Evolutionary conservation across 108 stramenopile genomes (phyloP).

Genomic region (Discostella pseudostelligera): DNA sequence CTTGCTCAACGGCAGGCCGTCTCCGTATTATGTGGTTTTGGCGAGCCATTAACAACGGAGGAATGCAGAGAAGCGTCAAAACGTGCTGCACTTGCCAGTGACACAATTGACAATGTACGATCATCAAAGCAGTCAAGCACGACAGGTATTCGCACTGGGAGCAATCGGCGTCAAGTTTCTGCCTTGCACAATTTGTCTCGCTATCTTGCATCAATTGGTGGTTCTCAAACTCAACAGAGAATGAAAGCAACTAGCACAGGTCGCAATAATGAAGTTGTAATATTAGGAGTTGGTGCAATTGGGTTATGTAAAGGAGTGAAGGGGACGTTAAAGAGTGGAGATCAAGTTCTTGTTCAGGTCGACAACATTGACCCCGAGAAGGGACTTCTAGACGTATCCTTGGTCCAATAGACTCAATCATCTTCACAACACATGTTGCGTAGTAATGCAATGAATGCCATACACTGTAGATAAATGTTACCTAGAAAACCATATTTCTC

Average conservation of each 20-base stretch:
- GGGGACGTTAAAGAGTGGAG: constrained; percentile 54
- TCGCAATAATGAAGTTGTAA: constrained; percentile 60
- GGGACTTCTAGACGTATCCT: constrained; percentile 43
- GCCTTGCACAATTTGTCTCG: constrained; percentile 38
- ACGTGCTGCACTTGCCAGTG: constrained; percentile 49
- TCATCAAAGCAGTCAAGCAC: constrained; percentile 16
- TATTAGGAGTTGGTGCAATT: constrained; percentile 56
- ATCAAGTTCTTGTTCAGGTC: constrained; percentile 58
- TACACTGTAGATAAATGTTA: too few species aligned
- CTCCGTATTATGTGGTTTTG: constrained; percentile 66
- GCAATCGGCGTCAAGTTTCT: constrained; percentile 33
- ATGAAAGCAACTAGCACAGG: constrained; percentile 67
- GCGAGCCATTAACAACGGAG: constrained; percentile 52
- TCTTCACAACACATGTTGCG: too few species aligned
- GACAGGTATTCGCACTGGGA: neutral
- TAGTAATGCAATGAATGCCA: too few species aligned
- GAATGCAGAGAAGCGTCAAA: constrained; percentile 62
- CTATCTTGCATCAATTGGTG: constrained; percentile 35
- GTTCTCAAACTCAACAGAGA: constrained; percentile 15
- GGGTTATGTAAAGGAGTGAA: constrained; percentile 54
- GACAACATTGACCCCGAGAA: constrained; percentile 50
- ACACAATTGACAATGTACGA: constrained; percentile 50
- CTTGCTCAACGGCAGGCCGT: constrained; percentile 76
- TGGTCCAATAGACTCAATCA: constrained; percentile 7
- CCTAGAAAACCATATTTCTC: too few species aligned